Evolutionary conservation across 305 asterid species (phyloP).

Genomic region (Fraxinus albicans): DNA sequence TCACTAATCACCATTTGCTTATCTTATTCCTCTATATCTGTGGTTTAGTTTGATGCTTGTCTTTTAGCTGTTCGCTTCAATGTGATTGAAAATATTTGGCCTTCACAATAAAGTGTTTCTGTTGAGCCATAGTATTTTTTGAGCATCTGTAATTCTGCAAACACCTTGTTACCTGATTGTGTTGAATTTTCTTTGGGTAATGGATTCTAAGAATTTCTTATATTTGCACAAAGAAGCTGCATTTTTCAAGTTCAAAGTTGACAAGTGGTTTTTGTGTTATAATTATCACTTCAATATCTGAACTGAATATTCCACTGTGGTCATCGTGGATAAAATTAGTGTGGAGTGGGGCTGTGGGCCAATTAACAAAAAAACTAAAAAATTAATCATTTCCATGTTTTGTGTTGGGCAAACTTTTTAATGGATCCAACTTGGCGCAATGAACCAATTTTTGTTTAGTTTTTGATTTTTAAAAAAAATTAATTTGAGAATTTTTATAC

Average conservation of each 20-base stretch:
- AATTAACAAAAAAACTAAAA: background rate
- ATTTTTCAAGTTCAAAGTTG: background rate
- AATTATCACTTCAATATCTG: background rate
- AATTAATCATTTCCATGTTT: background rate
- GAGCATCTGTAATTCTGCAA: background rate
- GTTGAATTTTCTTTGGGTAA: background rate
- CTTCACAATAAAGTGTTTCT: background rate
- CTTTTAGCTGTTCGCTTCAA: slow-evolving; percentile 1
- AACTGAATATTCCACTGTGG: background rate
- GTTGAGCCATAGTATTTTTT: background rate
- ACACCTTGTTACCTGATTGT: background rate
- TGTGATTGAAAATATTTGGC: background rate
- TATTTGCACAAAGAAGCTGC: background rate
- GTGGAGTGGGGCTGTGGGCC: background rate
- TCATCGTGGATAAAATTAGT: background rate
- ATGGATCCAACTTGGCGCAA: background rate
- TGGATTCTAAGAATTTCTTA: background rate
- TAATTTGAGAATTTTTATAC: background rate
- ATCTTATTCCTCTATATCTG: background rate
- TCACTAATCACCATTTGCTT: background rate
- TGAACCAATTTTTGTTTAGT: background rate
- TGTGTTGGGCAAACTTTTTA: background rate
- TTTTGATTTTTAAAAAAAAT: background rate
- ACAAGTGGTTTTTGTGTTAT: background rate
- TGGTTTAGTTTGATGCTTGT: background rate